Evolutionary conservation across 202 grass and related monocot species (phyloP).

Genomic region (Zoysia matrella): DNA sequence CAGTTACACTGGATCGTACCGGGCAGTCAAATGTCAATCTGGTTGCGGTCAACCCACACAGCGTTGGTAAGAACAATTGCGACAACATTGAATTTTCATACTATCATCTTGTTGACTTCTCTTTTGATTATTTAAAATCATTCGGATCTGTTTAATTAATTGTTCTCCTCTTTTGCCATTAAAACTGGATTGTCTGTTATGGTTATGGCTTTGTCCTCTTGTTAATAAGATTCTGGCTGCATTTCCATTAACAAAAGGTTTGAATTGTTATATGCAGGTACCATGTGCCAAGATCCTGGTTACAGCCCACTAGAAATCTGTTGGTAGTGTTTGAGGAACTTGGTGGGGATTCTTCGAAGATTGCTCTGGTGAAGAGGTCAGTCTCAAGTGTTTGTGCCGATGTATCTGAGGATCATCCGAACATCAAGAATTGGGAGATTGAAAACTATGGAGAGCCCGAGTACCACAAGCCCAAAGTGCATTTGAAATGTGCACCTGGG

Average conservation of each 20-base stretch:
- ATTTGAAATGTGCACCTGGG: slow-evolving; percentile 73
- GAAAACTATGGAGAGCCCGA: slow-evolving; percentile 66
- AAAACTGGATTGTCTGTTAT: background rate
- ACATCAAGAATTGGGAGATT: slow-evolving; percentile 86
- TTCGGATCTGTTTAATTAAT: background rate
- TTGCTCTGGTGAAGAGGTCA: slow-evolving; percentile 76
- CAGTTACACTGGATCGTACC: slow-evolving; percentile 73
- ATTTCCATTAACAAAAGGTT: slow-evolving; percentile 2
- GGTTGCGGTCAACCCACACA: slow-evolving; percentile 88
- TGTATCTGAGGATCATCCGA: slow-evolving; percentile 86
- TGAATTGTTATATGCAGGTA: slow-evolving; percentile 63
- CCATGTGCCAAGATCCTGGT: slow-evolving; percentile 92
- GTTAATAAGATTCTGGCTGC: background rate
- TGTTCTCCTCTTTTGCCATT: background rate
- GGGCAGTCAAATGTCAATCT: slow-evolving; percentile 75
- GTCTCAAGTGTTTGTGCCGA: slow-evolving; percentile 89
- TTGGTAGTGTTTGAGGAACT: slow-evolving; percentile 95
- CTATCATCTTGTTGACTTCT: background rate
- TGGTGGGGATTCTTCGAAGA: slow-evolving; percentile 83
- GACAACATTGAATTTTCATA: background rate
- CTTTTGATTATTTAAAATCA: slow-evolving; percentile 18
- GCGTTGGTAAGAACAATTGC: slow-evolving; percentile 66
- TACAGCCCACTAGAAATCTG: slow-evolving; percentile 78
- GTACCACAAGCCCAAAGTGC: slow-evolving; percentile 66
- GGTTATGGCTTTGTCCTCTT: slow-evolving; percentile 3